A percentile compares a stretch with the other conserved stretches of the same genome.
These are phyloP conservation scores for Dictyostelium purpureum DNA, from an alignment of 78 protist species.

Conservation along the genomic window DNA sequence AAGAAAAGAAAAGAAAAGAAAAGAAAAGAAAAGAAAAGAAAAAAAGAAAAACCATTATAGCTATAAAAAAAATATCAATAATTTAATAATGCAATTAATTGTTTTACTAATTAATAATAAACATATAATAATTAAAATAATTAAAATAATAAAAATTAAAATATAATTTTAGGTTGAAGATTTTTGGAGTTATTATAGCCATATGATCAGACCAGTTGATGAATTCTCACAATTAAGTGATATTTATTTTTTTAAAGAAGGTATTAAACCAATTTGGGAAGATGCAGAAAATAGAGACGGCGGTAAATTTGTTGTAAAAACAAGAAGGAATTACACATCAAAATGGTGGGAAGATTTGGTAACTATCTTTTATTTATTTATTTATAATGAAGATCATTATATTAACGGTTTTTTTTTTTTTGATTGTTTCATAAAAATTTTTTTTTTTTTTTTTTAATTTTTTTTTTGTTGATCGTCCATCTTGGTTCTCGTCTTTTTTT, in stretches of 20 bases:
- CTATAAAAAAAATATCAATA: too few species aligned
- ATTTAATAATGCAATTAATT: too few species aligned
- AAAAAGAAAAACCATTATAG: too few species aligned
- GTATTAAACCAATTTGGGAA: constrained; percentile 80
- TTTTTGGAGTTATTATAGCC: constrained; percentile 79
- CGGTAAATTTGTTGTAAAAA: constrained; percentile 77
- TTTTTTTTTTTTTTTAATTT: neutral
- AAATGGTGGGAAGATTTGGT: constrained; percentile 84
- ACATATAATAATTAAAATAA: too few species aligned
- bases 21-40: too few species aligned
- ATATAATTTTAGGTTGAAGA: constrained; percentile 80
- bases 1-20: too few species aligned
- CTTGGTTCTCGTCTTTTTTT: too few species aligned
- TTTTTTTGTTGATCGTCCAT: too few species aligned
- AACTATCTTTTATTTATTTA: neutral
- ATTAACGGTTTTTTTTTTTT: too few species aligned
- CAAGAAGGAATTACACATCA: constrained; percentile 67
- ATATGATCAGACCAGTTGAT: constrained; percentile 80
- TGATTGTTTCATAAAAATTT: neutral
- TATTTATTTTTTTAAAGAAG: constrained; percentile 80
- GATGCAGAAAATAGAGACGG: constrained; percentile 74
- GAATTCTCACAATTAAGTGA: constrained; percentile 73
- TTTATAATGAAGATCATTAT: neutral
- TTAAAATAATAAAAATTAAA: too few species aligned
- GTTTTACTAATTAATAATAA: too few species aligned